These are phyloP conservation scores for Trichocomaceae sp. DNA, from an alignment of 2,329 filamentous ascomycete species.

Conservation along the genomic window DNA sequence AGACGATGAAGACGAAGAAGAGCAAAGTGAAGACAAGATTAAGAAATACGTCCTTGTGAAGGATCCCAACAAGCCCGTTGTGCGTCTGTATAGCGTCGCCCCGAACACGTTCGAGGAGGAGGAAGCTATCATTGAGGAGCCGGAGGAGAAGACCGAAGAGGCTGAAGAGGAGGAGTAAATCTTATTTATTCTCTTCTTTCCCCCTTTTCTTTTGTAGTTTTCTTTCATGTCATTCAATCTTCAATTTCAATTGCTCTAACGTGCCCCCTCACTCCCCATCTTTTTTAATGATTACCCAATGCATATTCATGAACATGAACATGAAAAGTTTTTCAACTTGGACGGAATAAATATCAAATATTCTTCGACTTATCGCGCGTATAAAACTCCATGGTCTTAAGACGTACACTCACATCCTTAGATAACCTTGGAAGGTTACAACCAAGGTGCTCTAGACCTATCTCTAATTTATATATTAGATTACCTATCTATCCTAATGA, in stretches of 20 bases:
- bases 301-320: neutral
- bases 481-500: no score
- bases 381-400: no score
- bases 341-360: neutral
- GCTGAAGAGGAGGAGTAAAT: constrained; percentile 40
- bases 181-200: neutral
- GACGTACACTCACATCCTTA: no score
- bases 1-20: constrained; percentile 34
- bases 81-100: constrained; percentile 89
- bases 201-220: neutral
- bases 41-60: constrained; percentile 55
- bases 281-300: constrained; percentile 5
- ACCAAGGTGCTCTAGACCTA: no score
- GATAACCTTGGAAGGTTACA: no score
- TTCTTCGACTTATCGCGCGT: neutral
- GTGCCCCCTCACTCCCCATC: neutral
- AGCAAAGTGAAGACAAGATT: constrained; percentile 25
- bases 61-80: constrained; percentile 95
- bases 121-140: constrained; percentile 52
- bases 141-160: constrained; percentile 50
- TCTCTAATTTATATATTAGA: no score
- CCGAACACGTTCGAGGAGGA: constrained; percentile 85
- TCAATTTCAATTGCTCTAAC: neutral
- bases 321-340: constrained; percentile 7
- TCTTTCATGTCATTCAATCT: neutral